Evolutionary conservation across 345 rosid genomes (phyloP).

Genomic region (Dipteronia sinensis): DNA sequence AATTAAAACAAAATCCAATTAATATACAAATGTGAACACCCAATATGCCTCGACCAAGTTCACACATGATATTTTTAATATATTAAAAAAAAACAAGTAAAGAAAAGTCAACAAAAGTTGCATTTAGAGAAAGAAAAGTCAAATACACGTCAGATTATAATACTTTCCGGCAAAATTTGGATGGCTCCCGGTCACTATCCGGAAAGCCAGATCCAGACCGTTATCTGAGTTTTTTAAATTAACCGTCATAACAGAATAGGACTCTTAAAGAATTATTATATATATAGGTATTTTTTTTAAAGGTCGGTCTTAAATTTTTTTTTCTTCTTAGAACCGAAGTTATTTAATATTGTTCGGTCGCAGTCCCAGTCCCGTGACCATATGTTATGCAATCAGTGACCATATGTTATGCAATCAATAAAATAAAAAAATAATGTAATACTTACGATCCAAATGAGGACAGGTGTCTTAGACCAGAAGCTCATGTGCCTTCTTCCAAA

Average conservation of each 20-base stretch:
- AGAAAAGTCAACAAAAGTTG: not conserved
- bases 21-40: not conserved
- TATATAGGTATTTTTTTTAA: too few relatives aligned
- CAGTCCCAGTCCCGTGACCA: too few relatives aligned
- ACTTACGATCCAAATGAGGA: slow-evolving; percentile 75
- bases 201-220: not conserved
- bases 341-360: too few relatives aligned
- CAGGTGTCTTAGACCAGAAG: slow-evolving; percentile 60
- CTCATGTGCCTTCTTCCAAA: slow-evolving; percentile 84
- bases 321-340: too few relatives aligned
- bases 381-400: too few relatives aligned
- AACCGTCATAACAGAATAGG: too few relatives aligned
- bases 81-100: too few relatives aligned
- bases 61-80: not conserved
- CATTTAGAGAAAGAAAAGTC: slow-evolving; percentile 2
- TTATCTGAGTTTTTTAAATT: too few relatives aligned
- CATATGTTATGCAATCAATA: too few relatives aligned
- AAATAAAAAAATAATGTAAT: too few relatives aligned
- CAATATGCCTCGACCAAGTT: not conserved
- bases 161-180: not conserved
- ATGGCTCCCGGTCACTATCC: not conserved
- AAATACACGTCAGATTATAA: not conserved
- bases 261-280: too few relatives aligned
- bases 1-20: not conserved
- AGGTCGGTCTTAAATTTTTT: too few relatives aligned